Evolutionary conservation across 768 basidiomycete genomes (phyloP), one percentile per base, ranked within the genome.

Genomic region (Auriculariales sp.): DNA sequence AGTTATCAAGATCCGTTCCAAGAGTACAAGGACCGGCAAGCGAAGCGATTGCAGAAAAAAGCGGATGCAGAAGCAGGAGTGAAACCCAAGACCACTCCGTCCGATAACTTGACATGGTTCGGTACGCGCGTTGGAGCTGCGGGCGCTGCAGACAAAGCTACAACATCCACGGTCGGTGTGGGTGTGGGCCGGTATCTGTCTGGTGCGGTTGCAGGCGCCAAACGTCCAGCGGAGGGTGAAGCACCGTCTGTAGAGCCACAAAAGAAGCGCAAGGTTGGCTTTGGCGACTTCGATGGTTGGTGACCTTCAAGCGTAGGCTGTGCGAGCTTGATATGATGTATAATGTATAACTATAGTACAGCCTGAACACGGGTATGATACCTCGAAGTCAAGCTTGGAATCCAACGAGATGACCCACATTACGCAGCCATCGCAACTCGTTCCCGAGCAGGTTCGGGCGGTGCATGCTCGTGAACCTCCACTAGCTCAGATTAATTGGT

Each of bases 1-100:
- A 91, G 88, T 48, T 83, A 89, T 58, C 85, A 91, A 67, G 93
- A 99, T 64, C 95, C 95, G 0, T 98, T 95, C 59, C 86, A 94
- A 48, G 83, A 84, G 32, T 97, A 95, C 65, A 90, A 93, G 61
- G 72, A 70, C 22, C 81, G 90, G 12, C 75, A 90, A 6, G 75
- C 77, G 29, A 91, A 84, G 59, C 86, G 84, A 56, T 73, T 88
- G 9, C 80, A 83, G 42, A 77, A 70, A 54, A 68, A 70, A 54
- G 71, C 70, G 1, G 73, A 72, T 50, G 66, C 68, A 4, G 67
- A 68, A 7, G 36, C 64, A 64, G 33, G 57, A 57, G 58, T 57
- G 55, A 35, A 62, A 15, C 70, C 77, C 36, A 75, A 78, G 58
- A 78, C 77, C 57, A 71, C 76, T 0, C 19, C 22, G 45, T 75